Conservation (phyloP, 2,329 filamentous ascomycete species). For the Fusarium piperis region DNA sequence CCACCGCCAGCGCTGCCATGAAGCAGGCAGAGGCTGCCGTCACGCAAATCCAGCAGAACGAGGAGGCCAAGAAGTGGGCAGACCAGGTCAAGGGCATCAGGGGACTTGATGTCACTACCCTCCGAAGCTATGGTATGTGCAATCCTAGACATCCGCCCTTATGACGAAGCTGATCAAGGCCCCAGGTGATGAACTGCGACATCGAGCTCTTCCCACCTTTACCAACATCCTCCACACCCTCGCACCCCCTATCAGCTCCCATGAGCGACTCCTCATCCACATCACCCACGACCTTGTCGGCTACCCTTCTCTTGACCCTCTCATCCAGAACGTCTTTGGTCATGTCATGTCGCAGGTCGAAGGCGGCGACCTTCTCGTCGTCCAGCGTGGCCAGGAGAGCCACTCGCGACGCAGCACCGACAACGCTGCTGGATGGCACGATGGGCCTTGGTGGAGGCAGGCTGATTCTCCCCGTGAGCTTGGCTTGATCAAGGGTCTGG, state of each 20-base stretch:
- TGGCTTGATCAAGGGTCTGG: conserved; percentile 79
- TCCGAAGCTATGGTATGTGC: conserved; percentile 61
- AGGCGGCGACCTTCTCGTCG: conserved; percentile 91
- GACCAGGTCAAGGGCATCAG: conserved; percentile 82
- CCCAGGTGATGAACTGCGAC: conserved; percentile 84
- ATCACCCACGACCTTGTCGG: conserved; percentile 95
- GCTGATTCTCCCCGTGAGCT: conserved; percentile 76
- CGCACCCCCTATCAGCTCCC: conserved; percentile 93
- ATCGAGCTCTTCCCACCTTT: conserved; percentile 91
- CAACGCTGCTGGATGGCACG: conserved; percentile 78
- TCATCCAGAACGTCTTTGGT: conserved; percentile 91
- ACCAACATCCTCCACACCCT: conserved; percentile 94
- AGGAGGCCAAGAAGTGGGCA: conserved; percentile 96
- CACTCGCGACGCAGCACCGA: conserved; percentile 72
- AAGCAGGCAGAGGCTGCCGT: conserved; percentile 94
- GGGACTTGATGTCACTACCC: conserved; percentile 74
- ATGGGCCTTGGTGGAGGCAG: conserved; percentile 96
- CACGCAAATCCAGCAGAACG: conserved; percentile 94
- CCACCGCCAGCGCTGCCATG: conserved; percentile 84
- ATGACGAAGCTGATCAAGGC: conserved; percentile 2
- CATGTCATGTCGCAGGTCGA: conserved; percentile 99
- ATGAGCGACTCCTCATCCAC: conserved; percentile 96
- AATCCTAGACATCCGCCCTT: background rate
- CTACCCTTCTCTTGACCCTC: conserved; percentile 92
- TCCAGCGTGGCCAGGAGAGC: conserved; percentile 91